Evolutionary conservation across 75 land plant genomes (phyloP), one percentile per base, ranked within the genome.

Genomic region (Cryptomeria japonica): DNA sequence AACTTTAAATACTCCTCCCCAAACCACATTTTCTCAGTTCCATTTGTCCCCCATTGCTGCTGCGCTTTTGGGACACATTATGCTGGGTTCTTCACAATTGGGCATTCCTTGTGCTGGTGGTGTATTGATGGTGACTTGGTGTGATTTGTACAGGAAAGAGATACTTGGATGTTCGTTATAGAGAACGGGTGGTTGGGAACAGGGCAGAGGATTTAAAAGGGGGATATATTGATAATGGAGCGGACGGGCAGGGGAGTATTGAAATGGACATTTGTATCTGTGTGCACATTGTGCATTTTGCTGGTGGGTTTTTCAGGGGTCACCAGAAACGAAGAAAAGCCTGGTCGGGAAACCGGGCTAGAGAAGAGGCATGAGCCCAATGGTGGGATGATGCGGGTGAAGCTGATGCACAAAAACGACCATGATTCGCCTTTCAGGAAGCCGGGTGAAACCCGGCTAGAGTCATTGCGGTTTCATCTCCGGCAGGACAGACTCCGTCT

Each of bases 381-480:
- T 51, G 16, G 6, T 0, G 6, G 37, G 12, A 34, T 32, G 18
- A 34, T 56, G 86, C 64, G 64, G 37, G 18, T 85, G 18, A 85
- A 55, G n/a, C 61, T 85, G n/a, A 19, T 55, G 86, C 86, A 85
- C 64, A 51, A 41, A 37, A 85, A 85, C 64, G 19, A 34, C 64
- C 86, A 18, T 4, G 64, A 19, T 8, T 82, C 84, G 51, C 86
- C 86, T 2, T 56, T 51, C 64, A 16, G 86, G 39, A 56, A 85
- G 0, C 14, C 1, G 16, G 12, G 11, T 0, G 64, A 56, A 32
- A 85, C 34, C 16, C 22, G 86, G 22, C 38, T 85, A 18, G 86
- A 85, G 16, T 49, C 64, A 0, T 18, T 85, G 28, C 34, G 39
- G 28, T 32, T 37, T 32, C 64, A 36, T 9, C 12, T 56, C 68